Evolutionary conservation across 306 rosid genomes (phyloP).

Genomic region (Cucurbita ficifolia): DNA sequence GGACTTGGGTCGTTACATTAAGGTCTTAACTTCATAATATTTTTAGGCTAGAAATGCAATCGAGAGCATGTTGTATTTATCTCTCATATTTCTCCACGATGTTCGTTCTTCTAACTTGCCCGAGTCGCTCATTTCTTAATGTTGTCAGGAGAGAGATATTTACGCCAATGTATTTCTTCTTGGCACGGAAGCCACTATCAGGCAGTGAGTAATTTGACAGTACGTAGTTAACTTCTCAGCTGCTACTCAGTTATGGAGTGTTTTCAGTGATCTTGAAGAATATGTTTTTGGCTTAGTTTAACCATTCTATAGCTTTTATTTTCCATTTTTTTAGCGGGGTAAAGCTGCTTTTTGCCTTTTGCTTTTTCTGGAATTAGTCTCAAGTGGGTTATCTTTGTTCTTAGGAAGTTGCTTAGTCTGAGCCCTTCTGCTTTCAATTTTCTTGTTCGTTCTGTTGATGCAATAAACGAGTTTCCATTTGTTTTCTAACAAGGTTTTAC

Average conservation of each 20-base stretch:
- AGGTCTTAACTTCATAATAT: no score
- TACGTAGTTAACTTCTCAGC: neutral
- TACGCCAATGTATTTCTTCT: conserved; percentile 92
- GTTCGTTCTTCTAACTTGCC: neutral
- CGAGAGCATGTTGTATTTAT: no score
- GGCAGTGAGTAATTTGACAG: conserved; percentile 13
- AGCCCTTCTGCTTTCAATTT: neutral
- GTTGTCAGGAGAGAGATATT: conserved; percentile 73
- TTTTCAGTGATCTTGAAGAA: neutral
- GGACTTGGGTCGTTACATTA: no score
- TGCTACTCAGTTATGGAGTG: neutral
- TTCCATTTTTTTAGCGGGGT: neutral
- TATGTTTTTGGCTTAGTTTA: neutral
- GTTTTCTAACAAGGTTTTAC: neutral
- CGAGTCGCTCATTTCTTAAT: neutral
- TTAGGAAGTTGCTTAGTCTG: neutral
- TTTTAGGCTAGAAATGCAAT: no score
- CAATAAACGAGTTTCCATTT: neutral
- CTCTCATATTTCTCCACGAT: neutral
- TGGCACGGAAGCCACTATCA: conserved; percentile 65
- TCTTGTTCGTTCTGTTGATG: neutral
- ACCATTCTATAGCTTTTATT: neutral
- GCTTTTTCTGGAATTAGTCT: neutral
- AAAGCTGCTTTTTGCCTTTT: neutral
- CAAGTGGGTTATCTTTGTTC: neutral